A percentile compares a stretch with the other conserved stretches of the same genome.
These are phyloP conservation scores for Arthromyces matolae DNA, from an alignment of 768 basidiomycete species.

Conservation along the genomic window DNA sequence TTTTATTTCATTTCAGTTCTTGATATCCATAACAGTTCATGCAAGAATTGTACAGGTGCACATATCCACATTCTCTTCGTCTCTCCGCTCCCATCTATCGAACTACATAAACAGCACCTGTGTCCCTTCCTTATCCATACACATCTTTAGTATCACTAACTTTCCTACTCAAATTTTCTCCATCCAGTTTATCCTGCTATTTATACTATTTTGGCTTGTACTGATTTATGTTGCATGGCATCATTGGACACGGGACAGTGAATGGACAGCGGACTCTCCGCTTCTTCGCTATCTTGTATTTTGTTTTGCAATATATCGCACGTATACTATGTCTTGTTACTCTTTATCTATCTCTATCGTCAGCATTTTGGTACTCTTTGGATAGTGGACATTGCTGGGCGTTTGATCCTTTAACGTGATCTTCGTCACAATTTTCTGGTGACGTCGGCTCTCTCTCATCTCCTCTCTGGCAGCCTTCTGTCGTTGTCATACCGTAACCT, in stretches of 20 bases:
- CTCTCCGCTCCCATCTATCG: constrained; percentile 21
- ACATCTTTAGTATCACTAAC: neutral
- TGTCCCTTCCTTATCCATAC: neutral
- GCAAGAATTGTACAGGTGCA: too few relatives aligned
- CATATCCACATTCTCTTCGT: neutral
- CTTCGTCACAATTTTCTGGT: too few relatives aligned
- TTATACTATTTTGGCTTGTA: constrained; percentile 15
- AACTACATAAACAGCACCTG: too few relatives aligned
- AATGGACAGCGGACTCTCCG: constrained; percentile 52
- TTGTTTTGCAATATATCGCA: constrained; percentile 30
- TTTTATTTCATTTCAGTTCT: too few relatives aligned
- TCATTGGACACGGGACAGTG: constrained; percentile 44
- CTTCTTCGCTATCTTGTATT: constrained; percentile 51
- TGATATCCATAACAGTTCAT: too few relatives aligned
- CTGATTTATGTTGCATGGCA: constrained; percentile 21
- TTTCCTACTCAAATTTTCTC: neutral
- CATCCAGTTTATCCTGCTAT: constrained; percentile 7
- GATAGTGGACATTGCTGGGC: too few relatives aligned
- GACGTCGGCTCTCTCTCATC: too few relatives aligned
- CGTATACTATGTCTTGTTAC: constrained; percentile 2
- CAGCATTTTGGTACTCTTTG: neutral
- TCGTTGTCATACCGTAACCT: too few relatives aligned
- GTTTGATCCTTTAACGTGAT: too few relatives aligned
- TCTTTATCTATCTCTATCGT: neutral
- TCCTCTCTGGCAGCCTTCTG: too few relatives aligned